Conservation (phyloP, 805 yeast species). For the Wickerhamiella kazuoi region DNA sequence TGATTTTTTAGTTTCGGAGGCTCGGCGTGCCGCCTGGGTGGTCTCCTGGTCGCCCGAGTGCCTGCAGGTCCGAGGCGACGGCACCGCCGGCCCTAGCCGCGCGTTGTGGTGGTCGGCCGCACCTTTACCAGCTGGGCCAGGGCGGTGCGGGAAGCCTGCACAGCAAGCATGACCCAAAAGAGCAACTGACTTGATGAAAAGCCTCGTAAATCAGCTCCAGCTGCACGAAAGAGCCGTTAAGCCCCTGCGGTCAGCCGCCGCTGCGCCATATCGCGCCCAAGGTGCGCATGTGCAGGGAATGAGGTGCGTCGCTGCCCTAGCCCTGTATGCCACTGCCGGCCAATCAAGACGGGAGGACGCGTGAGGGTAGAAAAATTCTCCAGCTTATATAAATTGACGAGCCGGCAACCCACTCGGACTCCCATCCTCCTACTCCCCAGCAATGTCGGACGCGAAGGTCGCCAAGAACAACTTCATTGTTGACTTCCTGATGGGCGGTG, state of each 20-base stretch:
- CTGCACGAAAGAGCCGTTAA: too few species aligned
- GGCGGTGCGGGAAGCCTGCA: too few species aligned
- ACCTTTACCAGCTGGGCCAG: neutral
- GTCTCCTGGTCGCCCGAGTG: too few species aligned
- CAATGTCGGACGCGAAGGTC: conserved; percentile 5
- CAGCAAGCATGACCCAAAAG: too few species aligned
- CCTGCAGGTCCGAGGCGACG: too few species aligned
- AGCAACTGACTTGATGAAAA: neutral
- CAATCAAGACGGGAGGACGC: neutral
- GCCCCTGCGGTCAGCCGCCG: neutral
- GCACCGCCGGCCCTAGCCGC: too few species aligned
- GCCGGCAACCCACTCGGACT: neutral
- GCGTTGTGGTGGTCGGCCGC: too few species aligned
- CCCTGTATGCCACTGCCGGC: neutral
- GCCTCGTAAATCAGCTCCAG: neutral
- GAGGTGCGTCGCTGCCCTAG: neutral
- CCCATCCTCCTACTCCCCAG: neutral
- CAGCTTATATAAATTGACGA: neutral
- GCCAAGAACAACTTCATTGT: conserved; percentile 17
- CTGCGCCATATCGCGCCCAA: neutral
- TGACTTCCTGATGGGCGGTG: conserved; percentile 93
- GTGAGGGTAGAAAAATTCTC: neutral
- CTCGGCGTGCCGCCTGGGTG: too few species aligned
- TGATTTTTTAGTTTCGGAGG: too few species aligned
- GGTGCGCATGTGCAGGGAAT: neutral